Conservation (phyloP, 106 monocot species). For the Dendrobium chrysotoxum region DNA sequence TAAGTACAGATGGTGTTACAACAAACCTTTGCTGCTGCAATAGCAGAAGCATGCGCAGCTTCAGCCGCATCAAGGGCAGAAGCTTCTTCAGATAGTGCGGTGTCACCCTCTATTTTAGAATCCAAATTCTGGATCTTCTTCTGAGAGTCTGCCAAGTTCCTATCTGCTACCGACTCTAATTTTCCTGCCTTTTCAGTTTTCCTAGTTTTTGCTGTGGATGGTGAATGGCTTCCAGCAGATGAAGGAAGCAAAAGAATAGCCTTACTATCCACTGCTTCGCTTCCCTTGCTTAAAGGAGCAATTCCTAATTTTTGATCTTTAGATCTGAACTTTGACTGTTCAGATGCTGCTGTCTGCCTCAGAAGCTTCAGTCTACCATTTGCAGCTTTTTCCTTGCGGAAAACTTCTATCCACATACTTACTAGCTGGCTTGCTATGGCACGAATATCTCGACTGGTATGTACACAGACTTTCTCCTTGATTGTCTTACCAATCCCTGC, state of each 20-base stretch:
- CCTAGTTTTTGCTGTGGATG: constrained; percentile 30
- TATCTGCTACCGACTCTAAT: constrained; percentile 22
- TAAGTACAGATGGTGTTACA: background rate
- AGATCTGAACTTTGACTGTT: constrained; percentile 38
- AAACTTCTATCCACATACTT: constrained; percentile 87
- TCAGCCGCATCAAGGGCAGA: constrained; percentile 82
- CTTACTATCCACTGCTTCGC: constrained; percentile 33
- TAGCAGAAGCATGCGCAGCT: constrained; percentile 81
- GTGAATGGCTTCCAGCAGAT: constrained; percentile 28
- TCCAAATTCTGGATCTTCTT: constrained; percentile 21
- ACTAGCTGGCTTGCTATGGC: constrained; percentile 93
- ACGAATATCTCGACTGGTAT: constrained; percentile 96
- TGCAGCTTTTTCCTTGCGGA: constrained; percentile 85
- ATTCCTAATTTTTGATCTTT: constrained; percentile 44
- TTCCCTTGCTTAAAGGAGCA: constrained; percentile 9
- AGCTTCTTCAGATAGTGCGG: constrained; percentile 59
- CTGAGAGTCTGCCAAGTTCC: constrained; percentile 24
- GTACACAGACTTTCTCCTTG: constrained; percentile 93
- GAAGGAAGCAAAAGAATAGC: constrained; percentile 19
- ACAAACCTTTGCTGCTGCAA: constrained; percentile 81
- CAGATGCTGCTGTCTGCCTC: constrained; percentile 26
- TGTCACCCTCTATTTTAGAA: constrained; percentile 18
- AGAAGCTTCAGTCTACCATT: constrained; percentile 48
- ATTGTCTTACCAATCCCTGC: constrained; percentile 86
- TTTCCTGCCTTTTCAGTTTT: constrained; percentile 34